Evolutionary conservation across 179 eudicot species (phyloP).

Genomic region (Corrigiola litoralis): DNA sequence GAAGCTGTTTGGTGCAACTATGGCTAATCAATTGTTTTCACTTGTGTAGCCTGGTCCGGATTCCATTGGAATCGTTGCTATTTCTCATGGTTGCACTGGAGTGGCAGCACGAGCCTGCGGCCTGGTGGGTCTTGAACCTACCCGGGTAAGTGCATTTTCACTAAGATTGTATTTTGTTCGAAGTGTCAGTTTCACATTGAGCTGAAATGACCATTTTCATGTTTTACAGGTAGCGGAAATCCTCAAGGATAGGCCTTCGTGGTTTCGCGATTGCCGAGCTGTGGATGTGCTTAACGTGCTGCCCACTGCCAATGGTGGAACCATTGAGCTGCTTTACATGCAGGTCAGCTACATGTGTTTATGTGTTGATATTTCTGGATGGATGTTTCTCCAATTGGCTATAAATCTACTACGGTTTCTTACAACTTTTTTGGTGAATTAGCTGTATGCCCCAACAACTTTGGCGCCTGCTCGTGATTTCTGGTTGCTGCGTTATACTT

Average conservation of each 20-base stretch:
- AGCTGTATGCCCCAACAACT: slow-evolving; percentile 86
- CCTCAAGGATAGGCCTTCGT: slow-evolving; percentile 84
- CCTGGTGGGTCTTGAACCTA: slow-evolving; percentile 81
- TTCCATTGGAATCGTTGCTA: slow-evolving; percentile 85
- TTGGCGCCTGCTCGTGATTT: slow-evolving; percentile 86
- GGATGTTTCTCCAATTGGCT: not conserved
- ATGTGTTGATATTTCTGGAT: not conserved
- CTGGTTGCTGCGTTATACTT: slow-evolving; percentile 77
- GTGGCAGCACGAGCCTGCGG: slow-evolving; percentile 90
- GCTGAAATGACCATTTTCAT: not conserved
- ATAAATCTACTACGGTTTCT: not conserved
- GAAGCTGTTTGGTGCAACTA: not conserved
- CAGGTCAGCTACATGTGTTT: slow-evolving; percentile 41
- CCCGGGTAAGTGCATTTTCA: slow-evolving; percentile 50
- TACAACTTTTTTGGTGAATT: slow-evolving; percentile 8
- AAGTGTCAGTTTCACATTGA: not conserved
- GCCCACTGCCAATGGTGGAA: slow-evolving; percentile 76
- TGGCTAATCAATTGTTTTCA: slow-evolving; percentile 8
- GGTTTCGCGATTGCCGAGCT: slow-evolving; percentile 78
- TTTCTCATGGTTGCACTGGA: slow-evolving; percentile 83
- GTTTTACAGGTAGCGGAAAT: slow-evolving; percentile 65
- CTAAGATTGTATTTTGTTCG: not conserved
- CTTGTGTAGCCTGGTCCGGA: slow-evolving; percentile 73
- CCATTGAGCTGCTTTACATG: slow-evolving; percentile 80
- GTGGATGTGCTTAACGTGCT: slow-evolving; percentile 71